Conservation (phyloP, 2,329 filamentous ascomycete genomes). For the Pseudocercospora vitis region DNA sequence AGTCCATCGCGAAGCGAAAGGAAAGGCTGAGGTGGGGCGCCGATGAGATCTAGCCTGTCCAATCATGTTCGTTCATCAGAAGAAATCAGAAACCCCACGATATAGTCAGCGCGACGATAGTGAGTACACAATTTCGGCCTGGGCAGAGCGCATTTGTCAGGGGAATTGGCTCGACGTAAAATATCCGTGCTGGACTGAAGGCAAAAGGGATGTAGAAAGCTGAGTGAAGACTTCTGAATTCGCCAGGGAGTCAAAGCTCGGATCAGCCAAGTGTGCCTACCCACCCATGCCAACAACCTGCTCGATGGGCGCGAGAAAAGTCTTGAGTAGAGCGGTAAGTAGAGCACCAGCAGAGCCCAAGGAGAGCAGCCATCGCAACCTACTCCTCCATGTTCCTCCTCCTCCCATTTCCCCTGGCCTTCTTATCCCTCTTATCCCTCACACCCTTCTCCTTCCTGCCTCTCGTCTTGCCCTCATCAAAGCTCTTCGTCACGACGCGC, state of each 20-base stretch:
- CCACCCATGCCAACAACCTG: too few relatives aligned
- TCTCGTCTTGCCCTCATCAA: conserved; percentile 35
- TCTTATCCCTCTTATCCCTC: conserved; percentile 40
- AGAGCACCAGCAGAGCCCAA: not conserved
- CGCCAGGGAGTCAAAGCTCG: too few relatives aligned
- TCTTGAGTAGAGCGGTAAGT: not conserved
- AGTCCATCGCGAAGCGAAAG: not conserved
- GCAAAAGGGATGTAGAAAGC: too few relatives aligned
- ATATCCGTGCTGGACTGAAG: too few relatives aligned
- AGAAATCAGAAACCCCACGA: not conserved
- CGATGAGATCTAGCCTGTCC: not conserved
- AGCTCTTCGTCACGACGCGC: conserved; percentile 8
- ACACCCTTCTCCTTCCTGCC: conserved; percentile 38
- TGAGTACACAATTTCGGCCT: too few relatives aligned
- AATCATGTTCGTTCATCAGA: not conserved
- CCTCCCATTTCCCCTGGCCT: conserved; percentile 35
- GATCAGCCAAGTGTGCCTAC: too few relatives aligned
- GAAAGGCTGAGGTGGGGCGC: not conserved
- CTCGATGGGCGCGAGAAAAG: not conserved
- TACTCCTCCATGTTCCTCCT: conserved; percentile 23
- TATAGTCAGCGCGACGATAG: not conserved
- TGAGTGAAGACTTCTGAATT: too few relatives aligned
- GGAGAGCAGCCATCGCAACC: not conserved
- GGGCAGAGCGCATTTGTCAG: too few relatives aligned
- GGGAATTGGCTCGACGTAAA: too few relatives aligned